A percentile compares a stretch with the other conserved stretches of the same genome.
These are phyloP conservation scores for Ophiocordyceps camponoti-leonardi DNA, from an alignment of 2,329 filamentous ascomycete genomes.

Conservation along the genomic window DNA sequence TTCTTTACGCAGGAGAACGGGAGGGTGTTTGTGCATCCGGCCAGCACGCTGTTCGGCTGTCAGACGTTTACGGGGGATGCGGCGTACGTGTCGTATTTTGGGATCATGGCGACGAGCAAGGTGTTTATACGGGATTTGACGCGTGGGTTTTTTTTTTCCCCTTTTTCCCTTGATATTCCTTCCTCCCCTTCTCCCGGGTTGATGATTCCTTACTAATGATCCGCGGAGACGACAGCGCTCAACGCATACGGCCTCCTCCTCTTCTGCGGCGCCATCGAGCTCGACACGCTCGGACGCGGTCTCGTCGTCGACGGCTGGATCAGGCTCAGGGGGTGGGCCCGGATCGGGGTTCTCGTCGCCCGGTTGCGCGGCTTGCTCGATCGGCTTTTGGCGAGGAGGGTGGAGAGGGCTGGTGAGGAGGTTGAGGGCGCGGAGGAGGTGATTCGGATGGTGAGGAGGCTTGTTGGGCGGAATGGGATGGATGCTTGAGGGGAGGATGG, in stretches of 20 bases:
- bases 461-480: slow-evolving; percentile 82
- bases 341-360: slow-evolving; percentile 79
- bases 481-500: slow-evolving; percentile 31
- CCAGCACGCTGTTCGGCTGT: slow-evolving; percentile 68
- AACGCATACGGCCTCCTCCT: slow-evolving; percentile 79
- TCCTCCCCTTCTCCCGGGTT: neutral
- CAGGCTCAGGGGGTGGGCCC: slow-evolving; percentile 71
- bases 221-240: slow-evolving; percentile 38
- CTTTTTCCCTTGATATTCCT: neutral
- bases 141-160: slow-evolving; percentile 34
- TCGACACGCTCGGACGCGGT: slow-evolving; percentile 77
- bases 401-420: slow-evolving; percentile 54
- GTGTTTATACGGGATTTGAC: slow-evolving; percentile 84
- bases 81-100: slow-evolving; percentile 77
- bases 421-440: slow-evolving; percentile 41
- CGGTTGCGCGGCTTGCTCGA: slow-evolving; percentile 76
- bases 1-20: slow-evolving; percentile 79
- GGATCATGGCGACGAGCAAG: slow-evolving; percentile 80
- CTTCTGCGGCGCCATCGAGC: slow-evolving; percentile 68
- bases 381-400: slow-evolving; percentile 60
- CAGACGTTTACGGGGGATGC: slow-evolving; percentile 62
- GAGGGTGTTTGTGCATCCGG: slow-evolving; percentile 84
- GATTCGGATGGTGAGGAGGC: slow-evolving; percentile 56
- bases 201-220: no score
- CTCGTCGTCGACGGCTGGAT: slow-evolving; percentile 89